Base-by-base conservation (phyloP, 768 basidiomycete genomes). In the Leccinum disarticulatum region DNA sequence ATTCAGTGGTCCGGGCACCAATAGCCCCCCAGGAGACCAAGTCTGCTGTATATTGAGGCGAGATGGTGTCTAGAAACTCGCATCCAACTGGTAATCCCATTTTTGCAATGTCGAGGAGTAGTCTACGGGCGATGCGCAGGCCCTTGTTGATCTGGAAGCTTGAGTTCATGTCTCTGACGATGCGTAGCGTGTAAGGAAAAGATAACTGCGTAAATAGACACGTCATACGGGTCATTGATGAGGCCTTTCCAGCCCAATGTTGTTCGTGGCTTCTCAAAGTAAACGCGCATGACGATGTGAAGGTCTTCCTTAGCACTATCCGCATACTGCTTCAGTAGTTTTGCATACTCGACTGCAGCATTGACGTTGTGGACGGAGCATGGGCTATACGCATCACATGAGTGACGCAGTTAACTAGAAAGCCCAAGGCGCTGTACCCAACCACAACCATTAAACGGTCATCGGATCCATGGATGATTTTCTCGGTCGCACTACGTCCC, bases 181-280 rank as follows among this genome's bases (percentile, higher is more conserved):
- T 10, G 27, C 30, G 17, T 3, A 15, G 11, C 0, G 9, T 8
- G 28, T 68, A 25, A 66, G 58, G 48, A 36, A 48, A 52, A n/a
- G 28, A 43, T 6, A 11, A 28, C 2, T 17, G 8, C 14, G 47
- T 47, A 6, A 6, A n/a, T 27, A 52, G 25, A 36, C 2, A 25
- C n/a, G 10, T 6, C 72, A 11, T 60, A 73, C 72, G 96, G 95
- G 69, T 98, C 95, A 70, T 98, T 98, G 76, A 98, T 98, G 62
- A 98, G 84, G 38, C 96, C 96, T 74, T 99, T 99, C 96, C 96
- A 99, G 28, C 97, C 97, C 52, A 98, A 90, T 0, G 96, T 98
- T 7, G 96, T 98, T 31, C 96, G 83, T 1, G 89, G 89, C 68
- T 98, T 98, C 68, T 98, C 96, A 70, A 98, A 99, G 80, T 99